Base-by-base conservation (phyloP, 805 yeast genomes). In the Starmerella geochares region DNA sequence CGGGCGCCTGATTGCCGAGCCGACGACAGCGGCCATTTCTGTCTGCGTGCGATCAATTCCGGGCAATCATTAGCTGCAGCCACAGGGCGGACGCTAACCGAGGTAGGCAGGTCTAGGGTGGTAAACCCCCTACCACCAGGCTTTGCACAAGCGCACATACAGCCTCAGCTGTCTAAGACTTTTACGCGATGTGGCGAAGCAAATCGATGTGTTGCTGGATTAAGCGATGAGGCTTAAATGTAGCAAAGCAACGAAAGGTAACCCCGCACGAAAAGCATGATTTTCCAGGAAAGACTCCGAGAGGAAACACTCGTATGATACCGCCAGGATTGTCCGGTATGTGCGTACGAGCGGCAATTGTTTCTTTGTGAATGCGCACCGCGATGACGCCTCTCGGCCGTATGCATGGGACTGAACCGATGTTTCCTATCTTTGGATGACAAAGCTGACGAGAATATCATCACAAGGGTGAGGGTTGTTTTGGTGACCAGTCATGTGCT, bases 1-100 rank as follows among this genome's bases (percentile, higher is more conserved):
- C 38, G 17, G 38, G 5, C 16, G 4, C 7, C 33, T 9, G 37
- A 33, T 33, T 33, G 37, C 37, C 37, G 37, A 33, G 37, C 8
- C 3, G 21, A 33, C 9, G 21, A 5, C 21, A 11, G 37, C 37
- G 6, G 37, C 21, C 37, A n/a, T 11, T 19, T n/a, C 6, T 33
- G 37, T 33, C 20, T 11, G 1, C 37, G 37, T n/a, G 21, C 10
- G 19, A 33, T 7, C 37, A 16, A 19, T 33, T 33, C 37, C 37
- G 37, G 37, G 21, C 37, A 33, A 33, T 33, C 37, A 33, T 33
- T 33, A 33, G 21, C 37, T 33, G 37, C 37, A 33, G 37, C 21
- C 21, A 13, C 8, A 33, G 37, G 37, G 37, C 37, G 10, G 13
- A 21, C 8, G 37, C 17, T 33, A 33, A 21, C 37, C 37, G 37